A percentile compares a stretch with the other conserved stretches of the same genome.
phyloP scores from a whole-genome alignment of 208 protist genomes.

The Leishmania major region DNA sequence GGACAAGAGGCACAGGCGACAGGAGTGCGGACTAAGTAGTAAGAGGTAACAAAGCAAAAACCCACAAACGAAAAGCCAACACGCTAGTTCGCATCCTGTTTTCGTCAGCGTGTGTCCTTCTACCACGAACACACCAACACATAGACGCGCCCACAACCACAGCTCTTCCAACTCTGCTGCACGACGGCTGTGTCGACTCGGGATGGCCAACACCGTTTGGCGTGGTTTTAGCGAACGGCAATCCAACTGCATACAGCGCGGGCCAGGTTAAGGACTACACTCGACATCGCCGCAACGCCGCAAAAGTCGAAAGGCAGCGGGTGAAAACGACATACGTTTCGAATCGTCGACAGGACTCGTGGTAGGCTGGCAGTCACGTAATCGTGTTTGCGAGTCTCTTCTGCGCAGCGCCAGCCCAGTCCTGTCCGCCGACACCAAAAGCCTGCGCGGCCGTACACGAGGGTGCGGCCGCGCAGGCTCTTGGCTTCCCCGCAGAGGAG shows the following conservation, averaged over 20 bases:
- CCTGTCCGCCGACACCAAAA: neutral
- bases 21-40: neutral
- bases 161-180: neutral
- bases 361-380: neutral
- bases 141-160: neutral
- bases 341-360: neutral
- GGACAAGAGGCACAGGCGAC: no score
- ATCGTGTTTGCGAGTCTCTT: no score
- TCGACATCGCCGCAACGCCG: neutral
- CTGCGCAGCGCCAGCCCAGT: neutral
- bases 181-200: neutral
- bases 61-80: neutral
- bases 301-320: neutral
- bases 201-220: neutral
- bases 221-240: neutral
- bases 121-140: neutral
- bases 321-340: neutral
- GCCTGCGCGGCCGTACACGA: no score
- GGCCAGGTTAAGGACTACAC: neutral
- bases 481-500: neutral
- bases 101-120: neutral
- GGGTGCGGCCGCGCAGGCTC: no score
- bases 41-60: neutral
- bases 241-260: no score
- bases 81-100: neutral